Conservation (phyloP, 495 filamentous ascomycete genomes). For the Tuber calosporum region DNA sequence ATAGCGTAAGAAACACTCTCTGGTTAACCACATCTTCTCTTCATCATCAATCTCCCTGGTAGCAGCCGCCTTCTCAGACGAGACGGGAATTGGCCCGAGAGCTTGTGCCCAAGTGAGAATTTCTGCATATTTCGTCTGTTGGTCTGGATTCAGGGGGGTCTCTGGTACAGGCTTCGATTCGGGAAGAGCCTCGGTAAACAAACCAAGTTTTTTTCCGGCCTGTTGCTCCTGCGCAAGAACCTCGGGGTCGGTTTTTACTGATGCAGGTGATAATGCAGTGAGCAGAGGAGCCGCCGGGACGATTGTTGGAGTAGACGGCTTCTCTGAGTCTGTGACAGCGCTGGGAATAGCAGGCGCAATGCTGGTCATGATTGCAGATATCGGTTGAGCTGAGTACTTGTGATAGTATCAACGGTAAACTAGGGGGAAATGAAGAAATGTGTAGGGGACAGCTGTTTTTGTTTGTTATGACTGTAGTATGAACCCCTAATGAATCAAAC, state of each 20-base stretch:
- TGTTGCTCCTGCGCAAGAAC: slow-evolving; percentile 26
- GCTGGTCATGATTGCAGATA: background rate
- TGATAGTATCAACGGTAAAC: background rate
- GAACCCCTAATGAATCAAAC: background rate
- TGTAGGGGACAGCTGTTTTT: background rate
- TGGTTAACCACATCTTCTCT: slow-evolving; percentile 83
- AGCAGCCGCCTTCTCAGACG: slow-evolving; percentile 47
- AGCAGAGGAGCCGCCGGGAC: background rate
- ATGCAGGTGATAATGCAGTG: background rate
- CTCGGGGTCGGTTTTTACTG: slow-evolving; percentile 14
- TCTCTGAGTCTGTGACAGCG: background rate
- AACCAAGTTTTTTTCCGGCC: slow-evolving; percentile 47
- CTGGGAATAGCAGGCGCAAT: background rate
- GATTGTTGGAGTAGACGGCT: background rate
- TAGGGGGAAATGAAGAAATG: background rate
- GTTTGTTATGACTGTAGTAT: background rate
- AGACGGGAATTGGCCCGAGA: slow-evolving; percentile 27
- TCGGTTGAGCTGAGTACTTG: background rate
- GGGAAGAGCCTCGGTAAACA: slow-evolving; percentile 58
- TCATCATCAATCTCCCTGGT: slow-evolving; percentile 61
- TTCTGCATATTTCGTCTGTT: slow-evolving; percentile 70
- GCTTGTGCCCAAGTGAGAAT: slow-evolving; percentile 40
- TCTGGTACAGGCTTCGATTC: slow-evolving; percentile 50
- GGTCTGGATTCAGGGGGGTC: slow-evolving; percentile 60
- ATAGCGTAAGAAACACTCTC: slow-evolving; percentile 86